Percentiles rank a stretch among this genome's conserved stretches.
phyloP scores from a whole-genome alignment of 2,329 filamentous ascomycete genomes.

The Fusarium sp. region DNA sequence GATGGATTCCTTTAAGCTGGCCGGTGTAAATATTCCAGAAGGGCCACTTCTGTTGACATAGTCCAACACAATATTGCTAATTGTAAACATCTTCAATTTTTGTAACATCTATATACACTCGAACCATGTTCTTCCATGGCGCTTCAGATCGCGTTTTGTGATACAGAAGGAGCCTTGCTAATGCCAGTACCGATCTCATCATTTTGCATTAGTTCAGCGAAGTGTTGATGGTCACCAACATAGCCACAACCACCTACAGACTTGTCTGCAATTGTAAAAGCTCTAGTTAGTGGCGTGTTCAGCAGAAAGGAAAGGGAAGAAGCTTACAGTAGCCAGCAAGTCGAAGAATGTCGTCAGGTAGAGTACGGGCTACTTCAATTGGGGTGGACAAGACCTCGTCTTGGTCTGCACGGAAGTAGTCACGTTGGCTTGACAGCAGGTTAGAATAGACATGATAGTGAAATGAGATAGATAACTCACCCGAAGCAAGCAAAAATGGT shows the following conservation, averaged over 20 bases:
- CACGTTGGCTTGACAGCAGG: not conserved
- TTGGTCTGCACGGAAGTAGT: constrained; percentile 3
- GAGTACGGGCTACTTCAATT: not conserved
- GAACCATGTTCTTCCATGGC: no score
- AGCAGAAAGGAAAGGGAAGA: not conserved
- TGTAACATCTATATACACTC: not conserved
- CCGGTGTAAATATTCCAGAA: not conserved
- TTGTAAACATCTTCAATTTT: not conserved
- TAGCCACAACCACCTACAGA: constrained; percentile 2
- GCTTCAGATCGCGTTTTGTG: not conserved
- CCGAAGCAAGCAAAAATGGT: constrained; percentile 6
- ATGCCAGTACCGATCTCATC: not conserved
- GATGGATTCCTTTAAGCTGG: not conserved
- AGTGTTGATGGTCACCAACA: constrained; percentile 2
- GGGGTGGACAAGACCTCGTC: constrained; percentile 1
- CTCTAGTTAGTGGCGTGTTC: not conserved
- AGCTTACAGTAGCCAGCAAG: not conserved
- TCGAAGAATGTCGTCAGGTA: not conserved
- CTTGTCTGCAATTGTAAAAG: not conserved
- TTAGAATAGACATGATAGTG: not conserved
- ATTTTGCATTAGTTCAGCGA: not conserved
- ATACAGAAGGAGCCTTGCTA: not conserved
- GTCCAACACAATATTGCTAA: not conserved
- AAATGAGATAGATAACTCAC: not conserved
- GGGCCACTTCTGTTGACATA: not conserved